Evolutionary conservation across 805 yeast genomes (phyloP).

Genomic region (Wickerhamomyces bisporus): DNA sequence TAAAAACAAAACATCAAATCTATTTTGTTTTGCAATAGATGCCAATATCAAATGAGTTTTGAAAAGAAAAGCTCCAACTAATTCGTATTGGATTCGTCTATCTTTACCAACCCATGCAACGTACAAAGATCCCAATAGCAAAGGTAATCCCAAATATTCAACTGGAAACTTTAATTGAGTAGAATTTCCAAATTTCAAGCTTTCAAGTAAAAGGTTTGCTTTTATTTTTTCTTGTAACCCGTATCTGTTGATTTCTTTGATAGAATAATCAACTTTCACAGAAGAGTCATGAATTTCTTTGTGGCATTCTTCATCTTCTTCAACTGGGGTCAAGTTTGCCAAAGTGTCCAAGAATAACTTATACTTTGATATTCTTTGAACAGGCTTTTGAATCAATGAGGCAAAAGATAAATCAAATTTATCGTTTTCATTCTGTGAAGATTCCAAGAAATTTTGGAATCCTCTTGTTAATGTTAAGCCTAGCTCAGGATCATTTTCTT

Average conservation of each 20-base stretch:
- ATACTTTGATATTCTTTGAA: constrained; percentile 45
- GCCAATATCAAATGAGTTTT: constrained; percentile 45
- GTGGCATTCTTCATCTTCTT: constrained; percentile 14
- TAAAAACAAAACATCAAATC: constrained; percentile 36
- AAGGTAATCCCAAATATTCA: constrained; percentile 42
- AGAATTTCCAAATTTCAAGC: constrained; percentile 10
- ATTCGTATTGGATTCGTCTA: constrained; percentile 7
- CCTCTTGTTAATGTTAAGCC: constrained; percentile 24
- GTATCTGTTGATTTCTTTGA: constrained; percentile 27
- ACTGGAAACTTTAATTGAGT: constrained; percentile 27
- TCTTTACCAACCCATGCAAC: constrained; percentile 33
- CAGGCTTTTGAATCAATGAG: constrained; percentile 51
- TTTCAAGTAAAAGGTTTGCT: constrained; percentile 11
- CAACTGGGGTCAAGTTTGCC: constrained; percentile 23
- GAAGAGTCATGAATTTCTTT: constrained; percentile 13
- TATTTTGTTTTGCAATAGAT: constrained; percentile 21
- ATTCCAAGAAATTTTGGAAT: constrained; percentile 34
- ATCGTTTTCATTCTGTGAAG: constrained; percentile 33
- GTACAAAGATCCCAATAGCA: constrained; percentile 38
- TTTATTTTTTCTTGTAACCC: constrained; percentile 21
- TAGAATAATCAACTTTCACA: constrained; percentile 16
- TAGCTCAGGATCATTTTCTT: constrained; percentile 20
- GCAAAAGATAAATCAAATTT: constrained; percentile 45
- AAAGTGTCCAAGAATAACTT: constrained; percentile 43
- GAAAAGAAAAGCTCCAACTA: constrained; percentile 38